These are phyloP conservation scores for Cytauxzoon felis DNA, from an alignment of 169 alveolate species.

Conservation along the genomic window DNA sequence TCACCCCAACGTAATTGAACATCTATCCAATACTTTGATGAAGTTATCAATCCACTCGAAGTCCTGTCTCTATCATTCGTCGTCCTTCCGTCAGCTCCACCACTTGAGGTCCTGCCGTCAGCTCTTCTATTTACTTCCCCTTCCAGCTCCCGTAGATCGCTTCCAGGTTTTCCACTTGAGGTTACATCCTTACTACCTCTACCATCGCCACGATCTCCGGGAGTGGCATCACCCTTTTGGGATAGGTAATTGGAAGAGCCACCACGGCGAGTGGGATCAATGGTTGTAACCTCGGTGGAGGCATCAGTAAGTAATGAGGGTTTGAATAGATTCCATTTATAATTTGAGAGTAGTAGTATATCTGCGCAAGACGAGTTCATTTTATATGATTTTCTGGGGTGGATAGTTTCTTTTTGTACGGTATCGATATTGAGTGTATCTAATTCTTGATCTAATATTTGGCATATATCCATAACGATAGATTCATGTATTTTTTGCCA, in stretches of 20 bases:
- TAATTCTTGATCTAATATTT: constrained; percentile 97
- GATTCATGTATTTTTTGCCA: constrained; percentile 99
- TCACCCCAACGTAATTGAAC: constrained; percentile 99
- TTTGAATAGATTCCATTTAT: constrained; percentile 95
- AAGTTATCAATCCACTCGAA: too few species aligned
- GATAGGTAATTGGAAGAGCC: too few species aligned
- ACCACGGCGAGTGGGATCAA: too few species aligned
- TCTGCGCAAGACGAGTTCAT: constrained; percentile 99
- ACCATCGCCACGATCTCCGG: too few species aligned
- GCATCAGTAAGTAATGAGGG: constrained; percentile 94
- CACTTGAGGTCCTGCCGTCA: too few species aligned
- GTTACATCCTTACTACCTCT: too few species aligned
- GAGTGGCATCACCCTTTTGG: too few species aligned
- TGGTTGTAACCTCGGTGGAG: constrained; percentile 86
- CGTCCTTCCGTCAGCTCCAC: too few species aligned
- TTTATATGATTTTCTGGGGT: constrained; percentile 98
- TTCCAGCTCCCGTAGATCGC: too few species aligned
- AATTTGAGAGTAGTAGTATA: constrained; percentile 94
- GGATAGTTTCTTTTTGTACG: constrained; percentile 99
- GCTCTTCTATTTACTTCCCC: too few species aligned
- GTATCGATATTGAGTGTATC: constrained; percentile 97
- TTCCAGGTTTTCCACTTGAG: too few species aligned
- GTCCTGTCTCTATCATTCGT: constrained; percentile 40
- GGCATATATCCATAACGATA: constrained; percentile 98
- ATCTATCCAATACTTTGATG: constrained; percentile 96